Conservation (phyloP, 2,329 filamentous ascomycete genomes). For the Penicillium sp. region DNA sequence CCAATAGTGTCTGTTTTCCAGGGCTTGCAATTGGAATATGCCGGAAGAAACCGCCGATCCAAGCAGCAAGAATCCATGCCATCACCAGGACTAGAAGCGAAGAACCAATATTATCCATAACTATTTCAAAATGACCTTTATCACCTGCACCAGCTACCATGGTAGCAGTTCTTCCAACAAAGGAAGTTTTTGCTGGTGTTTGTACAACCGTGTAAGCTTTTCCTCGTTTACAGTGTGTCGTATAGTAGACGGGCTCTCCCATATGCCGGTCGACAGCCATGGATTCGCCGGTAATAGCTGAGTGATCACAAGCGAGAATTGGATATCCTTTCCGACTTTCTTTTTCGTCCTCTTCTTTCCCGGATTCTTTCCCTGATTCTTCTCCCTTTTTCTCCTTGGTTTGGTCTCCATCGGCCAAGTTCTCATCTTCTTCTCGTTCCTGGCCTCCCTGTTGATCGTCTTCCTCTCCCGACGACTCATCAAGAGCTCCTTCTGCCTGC, state of each 20-base stretch:
- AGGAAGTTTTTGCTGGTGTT: constrained; percentile 65
- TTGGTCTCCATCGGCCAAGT: constrained; percentile 16
- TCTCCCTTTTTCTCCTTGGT: constrained; percentile 19
- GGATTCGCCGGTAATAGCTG: constrained; percentile 75
- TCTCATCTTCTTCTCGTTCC: constrained; percentile 44
- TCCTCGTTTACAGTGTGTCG: constrained; percentile 75
- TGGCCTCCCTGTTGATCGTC: constrained; percentile 49
- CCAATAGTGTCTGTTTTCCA: constrained; percentile 61
- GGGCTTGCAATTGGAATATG: constrained; percentile 56
- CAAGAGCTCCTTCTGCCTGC: constrained; percentile 58
- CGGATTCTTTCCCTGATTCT: background rate
- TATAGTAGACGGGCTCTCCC: constrained; percentile 72
- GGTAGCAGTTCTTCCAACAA: constrained; percentile 70
- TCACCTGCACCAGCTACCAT: constrained; percentile 71
- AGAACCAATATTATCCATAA: constrained; percentile 78
- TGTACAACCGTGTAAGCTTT: constrained; percentile 69
- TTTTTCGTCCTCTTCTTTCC: constrained; percentile 16
- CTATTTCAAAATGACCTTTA: constrained; percentile 74
- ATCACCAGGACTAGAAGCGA: constrained; percentile 70
- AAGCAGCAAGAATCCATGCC: constrained; percentile 69
- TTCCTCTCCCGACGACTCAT: constrained; percentile 55
- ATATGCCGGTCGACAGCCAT: constrained; percentile 66
- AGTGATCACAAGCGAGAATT: constrained; percentile 71
- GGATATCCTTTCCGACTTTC: constrained; percentile 52
- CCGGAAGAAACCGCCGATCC: constrained; percentile 77